phyloP scores from a whole-genome alignment of 768 basidiomycete genomes.

The Inosperma sp. region DNA sequence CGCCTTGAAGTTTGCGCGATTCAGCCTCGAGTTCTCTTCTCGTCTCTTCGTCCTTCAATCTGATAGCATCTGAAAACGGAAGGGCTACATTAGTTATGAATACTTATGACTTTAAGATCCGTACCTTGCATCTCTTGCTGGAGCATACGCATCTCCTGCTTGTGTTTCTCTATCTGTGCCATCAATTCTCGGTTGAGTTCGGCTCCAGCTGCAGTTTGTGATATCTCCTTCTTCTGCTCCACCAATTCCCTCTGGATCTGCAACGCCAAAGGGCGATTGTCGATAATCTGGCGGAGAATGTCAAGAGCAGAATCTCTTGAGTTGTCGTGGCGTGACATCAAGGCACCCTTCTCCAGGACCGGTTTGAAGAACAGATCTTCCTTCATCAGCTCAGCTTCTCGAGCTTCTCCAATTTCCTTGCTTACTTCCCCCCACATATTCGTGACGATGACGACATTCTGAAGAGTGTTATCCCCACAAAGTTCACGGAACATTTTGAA shows the following conservation, averaged over 20 bases:
- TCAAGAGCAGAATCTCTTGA: slow-evolving; percentile 37
- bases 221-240: slow-evolving; percentile 42
- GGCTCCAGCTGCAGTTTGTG: slow-evolving; percentile 50
- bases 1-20: slow-evolving; percentile 38
- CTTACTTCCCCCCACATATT: slow-evolving; percentile 49
- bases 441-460: slow-evolving; percentile 49
- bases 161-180: slow-evolving; percentile 42
- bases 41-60: slow-evolving; percentile 44
- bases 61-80: slow-evolving; percentile 30
- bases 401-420: slow-evolving; percentile 31
- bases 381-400: slow-evolving; percentile 42
- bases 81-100: background rate
- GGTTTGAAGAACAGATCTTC: slow-evolving; percentile 47
- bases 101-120: background rate
- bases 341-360: slow-evolving; percentile 46
- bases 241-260: slow-evolving; percentile 55
- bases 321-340: slow-evolving; percentile 38
- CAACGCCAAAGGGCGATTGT: slow-evolving; percentile 38
- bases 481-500: slow-evolving; percentile 49
- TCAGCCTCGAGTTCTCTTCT: slow-evolving; percentile 41
- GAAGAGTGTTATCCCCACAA: slow-evolving; percentile 47
- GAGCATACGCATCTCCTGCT: slow-evolving; percentile 43
- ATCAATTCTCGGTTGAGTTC: slow-evolving; percentile 48
- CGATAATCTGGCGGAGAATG: slow-evolving; percentile 41
- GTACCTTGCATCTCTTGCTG: slow-evolving; percentile 42